Evolutionary conservation across 345 rosid genomes (phyloP), one percentile per base, ranked within the genome.

Genomic region (Stellera chamaejasme): DNA sequence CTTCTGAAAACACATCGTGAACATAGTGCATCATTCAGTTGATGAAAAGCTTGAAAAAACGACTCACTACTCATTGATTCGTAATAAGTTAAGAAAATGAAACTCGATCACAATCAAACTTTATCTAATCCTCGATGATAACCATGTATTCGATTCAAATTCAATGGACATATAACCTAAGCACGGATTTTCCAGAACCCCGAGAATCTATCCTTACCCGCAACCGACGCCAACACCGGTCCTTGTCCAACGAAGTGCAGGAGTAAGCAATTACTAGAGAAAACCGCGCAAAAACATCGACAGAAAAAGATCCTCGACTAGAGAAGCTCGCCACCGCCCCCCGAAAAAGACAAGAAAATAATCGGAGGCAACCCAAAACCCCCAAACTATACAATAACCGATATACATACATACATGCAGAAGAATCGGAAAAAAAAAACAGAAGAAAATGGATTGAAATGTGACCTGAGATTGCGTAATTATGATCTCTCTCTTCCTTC

Each of bases 211-310:
- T 45, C 48, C 66, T 63, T 68, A 75, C 82, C 82, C 57, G 63
- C 61, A 62, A 59, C 52, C 59, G 68, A 50, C 60, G 78, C 28
- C 63, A 69, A 58, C 59, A 63, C 56, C 55, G 68, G 13, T 56
- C 75, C 58, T 54, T 56, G 60, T 72, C 85, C 85, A 80, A 74
- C 11, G 52, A 55, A 14, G 3, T 45, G 3, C 26, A 52, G 25
- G 51, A 58, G 16, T 28, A 15, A 47, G 25, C 32, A 54, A 11
- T 27, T 43, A 25, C 52, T 43, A 58, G 43, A 45, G 62, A 9
- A 26, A 63, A 15, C 10, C 54, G 50, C 62, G 15, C 56, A 46
- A 55, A 61, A 45, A 26, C 16, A 51, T 50, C 39, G 3, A 32
- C 39, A 32, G 39, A 32, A 2, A 32, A 32, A 8, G 39, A 32